Evolutionary conservation across 495 filamentous ascomycete species (phyloP), one percentile per base, ranked within the genome.

Genomic region (Polyplosphaeria fusca): DNA sequence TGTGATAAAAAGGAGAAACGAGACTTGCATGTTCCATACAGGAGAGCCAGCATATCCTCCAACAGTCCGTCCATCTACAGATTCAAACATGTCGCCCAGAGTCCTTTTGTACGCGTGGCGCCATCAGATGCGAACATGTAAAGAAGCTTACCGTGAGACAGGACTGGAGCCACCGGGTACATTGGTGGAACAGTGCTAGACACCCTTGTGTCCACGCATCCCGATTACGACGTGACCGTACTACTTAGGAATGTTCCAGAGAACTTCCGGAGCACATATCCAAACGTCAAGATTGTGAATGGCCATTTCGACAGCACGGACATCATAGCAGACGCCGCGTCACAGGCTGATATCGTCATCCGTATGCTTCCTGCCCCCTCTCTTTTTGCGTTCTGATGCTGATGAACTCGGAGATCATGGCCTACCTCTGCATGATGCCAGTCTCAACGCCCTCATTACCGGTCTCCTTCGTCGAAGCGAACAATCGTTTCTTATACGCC

Each of bases 261-360:
- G 3, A 18, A 39, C 23, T 65, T 67, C 51, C 32, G 65, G 0
- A 64, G 71, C 19, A 68, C 75, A 41, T 82, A 79, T 41, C 76
- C 81, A 1, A 68, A 74, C 2, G 70, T 81, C 26, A 71, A 76
- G n/a, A 70, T 77, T 26, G 73, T 84, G 11, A 59, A 73, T 20
- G 80, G 82, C 0, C 73, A 75, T 53, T 72, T 83, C 19, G 80
- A 83, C 60, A 78, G 75, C 23, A 60, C 62, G 4, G 73, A 76
- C 16, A 42, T 79, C 19, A 74, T 84, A 24, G 73, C 80, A 46
- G 68, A 77, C 16, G 78, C 78, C 56, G 74, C 77, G 20, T 74
- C 74, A 48, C 76, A 82, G 28, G 79, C 77, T 4, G 77, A 85
- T 50, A 79, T 84, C 52, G 77, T 85, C 12, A 72, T 79, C 57